Base-by-base conservation (phyloP, 306 rosid species). In the Vicia faba region DNA sequence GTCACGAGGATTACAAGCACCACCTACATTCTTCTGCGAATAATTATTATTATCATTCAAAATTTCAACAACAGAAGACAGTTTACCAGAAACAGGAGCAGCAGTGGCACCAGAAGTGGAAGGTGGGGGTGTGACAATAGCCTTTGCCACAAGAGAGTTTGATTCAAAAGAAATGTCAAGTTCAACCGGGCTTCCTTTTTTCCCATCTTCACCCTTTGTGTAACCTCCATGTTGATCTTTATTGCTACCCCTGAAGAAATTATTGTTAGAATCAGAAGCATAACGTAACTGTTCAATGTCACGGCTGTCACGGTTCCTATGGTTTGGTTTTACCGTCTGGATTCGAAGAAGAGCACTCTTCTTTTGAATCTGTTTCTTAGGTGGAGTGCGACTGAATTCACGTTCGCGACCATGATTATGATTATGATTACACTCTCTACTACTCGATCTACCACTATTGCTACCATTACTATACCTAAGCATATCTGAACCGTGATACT, bases 301-400 rank as follows among this genome's bases (percentile, higher is more conserved):
- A 16, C 84, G 79, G 61, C 54, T 51, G 71, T 90, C 92, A 16
- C 84, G 79, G 58, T 58, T 83, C 78, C 86, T 75, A 56, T 80
- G 77, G 63, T 77, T 77, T 3, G 89, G 84, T 73, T 86, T 89
- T 0, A 59, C 79, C 4, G 67, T 78, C 71, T 93, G 95, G 66
- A 93, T 64, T 64, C 98, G 82, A 48, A 93, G 93, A 74, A 93
- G 81, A 20, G 93, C 98, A 80, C 97, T 93, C 84, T 86, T 93
- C 84, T 93, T 93, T 76, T 93, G 98, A 18, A 82, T 49, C 74
- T 84, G 98, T 81, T 93, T 93, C 80, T 85, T 84, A 0, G 89
- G 95, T 1, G 91, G 92, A 57, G 87, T 75, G 20, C 86, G 79
- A 33, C 29, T 67, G 15, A 64, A 82, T 57, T 85, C 88, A 75